Conservation (phyloP, 768 basidiomycete species). For the Crucibulum laeve region DNA sequence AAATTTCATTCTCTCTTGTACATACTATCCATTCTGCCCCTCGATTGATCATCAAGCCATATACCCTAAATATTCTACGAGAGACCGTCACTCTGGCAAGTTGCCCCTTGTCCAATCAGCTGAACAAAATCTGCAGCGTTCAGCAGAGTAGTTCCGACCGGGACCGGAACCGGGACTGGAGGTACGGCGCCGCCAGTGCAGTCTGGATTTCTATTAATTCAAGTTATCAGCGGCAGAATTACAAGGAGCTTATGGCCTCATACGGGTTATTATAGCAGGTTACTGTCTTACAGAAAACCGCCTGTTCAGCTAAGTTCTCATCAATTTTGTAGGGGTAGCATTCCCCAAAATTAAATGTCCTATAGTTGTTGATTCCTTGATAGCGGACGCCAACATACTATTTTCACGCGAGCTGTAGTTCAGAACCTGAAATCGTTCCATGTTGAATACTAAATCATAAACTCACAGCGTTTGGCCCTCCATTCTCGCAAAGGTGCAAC, state of each 20-base stretch:
- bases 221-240: background rate
- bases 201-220: conserved; percentile 16
- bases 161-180: conserved; percentile 14
- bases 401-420: too few relatives aligned
- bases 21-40: too few relatives aligned
- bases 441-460: too few relatives aligned
- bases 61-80: too few relatives aligned
- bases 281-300: conserved; percentile 15
- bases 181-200: conserved; percentile 21
- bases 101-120: conserved; percentile 16
- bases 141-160: conserved; percentile 8
- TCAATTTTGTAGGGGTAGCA: conserved; percentile 14
- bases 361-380: conserved; percentile 3
- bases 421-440: too few relatives aligned
- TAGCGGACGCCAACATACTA: conserved; percentile 17
- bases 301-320: conserved; percentile 10
- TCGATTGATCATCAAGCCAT: too few relatives aligned
- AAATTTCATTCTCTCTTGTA: too few relatives aligned
- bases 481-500: too few relatives aligned
- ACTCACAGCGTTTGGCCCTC: too few relatives aligned
- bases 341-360: conserved; percentile 9
- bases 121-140: conserved; percentile 17
- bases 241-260: background rate
- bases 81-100: conserved; percentile 13
- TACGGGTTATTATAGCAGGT: conserved; percentile 19